Percentiles rank a stretch among this genome's conserved stretches.
These are phyloP conservation scores for Gossypium raimondii DNA, from an alignment of 345 rosid genomes.

Conservation along the genomic window DNA sequence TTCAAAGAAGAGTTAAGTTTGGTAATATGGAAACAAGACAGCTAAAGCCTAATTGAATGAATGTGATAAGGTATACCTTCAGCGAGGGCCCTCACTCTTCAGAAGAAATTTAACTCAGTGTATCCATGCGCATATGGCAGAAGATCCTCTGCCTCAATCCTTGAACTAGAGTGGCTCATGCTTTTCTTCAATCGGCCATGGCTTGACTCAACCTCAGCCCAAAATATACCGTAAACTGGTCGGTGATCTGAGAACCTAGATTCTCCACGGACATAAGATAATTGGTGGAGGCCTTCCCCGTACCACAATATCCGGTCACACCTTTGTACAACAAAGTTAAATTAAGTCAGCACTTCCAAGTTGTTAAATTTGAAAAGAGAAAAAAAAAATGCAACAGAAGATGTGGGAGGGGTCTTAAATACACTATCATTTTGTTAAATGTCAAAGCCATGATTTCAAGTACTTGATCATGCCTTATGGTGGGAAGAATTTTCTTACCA, in stretches of 20 bases:
- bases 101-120: constrained; percentile 91
- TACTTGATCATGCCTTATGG: too few species aligned
- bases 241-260: constrained; percentile 95
- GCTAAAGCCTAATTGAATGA: background rate
- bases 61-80: constrained; percentile 19
- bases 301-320: constrained; percentile 92
- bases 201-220: constrained; percentile 84
- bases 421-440: too few species aligned
- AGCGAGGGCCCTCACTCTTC: constrained; percentile 20
- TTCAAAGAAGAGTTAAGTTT: too few species aligned
- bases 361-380: background rate
- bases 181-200: constrained; percentile 70
- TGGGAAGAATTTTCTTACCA: constrained; percentile 47
- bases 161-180: constrained; percentile 62
- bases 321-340: constrained; percentile 32
- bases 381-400: background rate
- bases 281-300: constrained; percentile 91
- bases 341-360: too few species aligned
- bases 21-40: too few species aligned
- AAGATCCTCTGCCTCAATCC: constrained; percentile 88
- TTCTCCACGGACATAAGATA: constrained; percentile 86
- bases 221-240: constrained; percentile 92
- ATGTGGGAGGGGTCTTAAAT: background rate
- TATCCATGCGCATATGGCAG: constrained; percentile 90
- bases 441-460: background rate